These are phyloP conservation scores for Akanthomyces dipterigenus DNA, from an alignment of 2,329 filamentous ascomycete genomes.

Conservation along the genomic window DNA sequence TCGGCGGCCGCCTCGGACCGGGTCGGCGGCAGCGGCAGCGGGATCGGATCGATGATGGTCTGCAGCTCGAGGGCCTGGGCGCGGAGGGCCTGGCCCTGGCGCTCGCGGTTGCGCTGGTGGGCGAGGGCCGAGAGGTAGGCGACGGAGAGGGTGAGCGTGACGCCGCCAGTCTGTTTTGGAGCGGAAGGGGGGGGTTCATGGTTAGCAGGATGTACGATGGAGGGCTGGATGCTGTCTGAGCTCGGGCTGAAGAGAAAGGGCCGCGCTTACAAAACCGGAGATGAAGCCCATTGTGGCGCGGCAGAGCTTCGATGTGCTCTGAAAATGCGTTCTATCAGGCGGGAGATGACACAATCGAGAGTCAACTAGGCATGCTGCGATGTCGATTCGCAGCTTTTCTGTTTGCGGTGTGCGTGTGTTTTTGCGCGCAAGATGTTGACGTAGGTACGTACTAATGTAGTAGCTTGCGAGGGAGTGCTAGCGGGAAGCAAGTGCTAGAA, in stretches of 20 bases:
- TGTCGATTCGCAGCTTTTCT: slow-evolving; percentile 16
- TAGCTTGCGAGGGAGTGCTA: slow-evolving; percentile 10
- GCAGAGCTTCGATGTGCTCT: slow-evolving; percentile 7
- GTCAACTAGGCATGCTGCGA: slow-evolving; percentile 27
- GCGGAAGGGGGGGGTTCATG: not conserved
- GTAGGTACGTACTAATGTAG: too few relatives aligned
- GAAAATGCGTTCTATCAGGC: not conserved
- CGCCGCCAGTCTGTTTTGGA: slow-evolving; percentile 68
- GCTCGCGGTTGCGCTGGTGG: slow-evolving; percentile 61
- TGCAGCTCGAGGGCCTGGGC: slow-evolving; percentile 50
- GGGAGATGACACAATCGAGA: slow-evolving; percentile 15
- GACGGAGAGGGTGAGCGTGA: slow-evolving; percentile 66
- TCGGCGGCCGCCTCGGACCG: slow-evolving; percentile 44
- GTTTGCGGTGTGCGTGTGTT: not conserved
- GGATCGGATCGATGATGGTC: slow-evolving; percentile 42
- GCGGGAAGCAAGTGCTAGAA: slow-evolving; percentile 12
- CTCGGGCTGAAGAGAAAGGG: not conserved
- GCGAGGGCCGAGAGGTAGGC: slow-evolving; percentile 66
- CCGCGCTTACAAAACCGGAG: slow-evolving; percentile 60
- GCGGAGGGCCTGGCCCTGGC: slow-evolving; percentile 50
- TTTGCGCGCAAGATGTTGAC: slow-evolving; percentile 9
- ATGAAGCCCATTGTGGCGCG: slow-evolving; percentile 59
- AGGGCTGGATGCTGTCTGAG: not conserved
- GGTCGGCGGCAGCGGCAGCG: slow-evolving; percentile 40
- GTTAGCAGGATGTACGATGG: not conserved